Base-by-base conservation (phyloP, 2,329 filamentous ascomycete species). In the Colletotrichum cordylinicola region DNA sequence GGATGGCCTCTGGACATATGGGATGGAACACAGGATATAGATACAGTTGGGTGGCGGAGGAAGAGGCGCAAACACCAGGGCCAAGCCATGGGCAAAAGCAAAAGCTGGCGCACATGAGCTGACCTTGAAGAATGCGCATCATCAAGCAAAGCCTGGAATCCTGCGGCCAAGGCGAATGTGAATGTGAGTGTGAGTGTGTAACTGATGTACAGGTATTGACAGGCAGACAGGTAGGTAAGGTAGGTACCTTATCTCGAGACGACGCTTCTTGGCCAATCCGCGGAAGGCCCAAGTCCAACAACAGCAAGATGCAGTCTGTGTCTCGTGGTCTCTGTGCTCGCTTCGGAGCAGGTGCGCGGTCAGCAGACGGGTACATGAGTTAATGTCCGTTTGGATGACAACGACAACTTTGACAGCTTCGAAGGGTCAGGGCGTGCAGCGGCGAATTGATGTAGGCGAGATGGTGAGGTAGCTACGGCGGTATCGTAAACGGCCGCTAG, bases 111-210 rank as follows among this genome's bases (percentile, higher is more conserved):
- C 68, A 35, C 10, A 29, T 65, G 71, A 74, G 66, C 58, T 60
- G 67, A 52, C 67, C n/a, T 48, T 70, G 73, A 67, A 75, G 55
- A 75, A 72, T 75, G 52, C 31, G 52, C 64, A 39, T 37, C 52
- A 21, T 64, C 48, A 31, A 62, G 37, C n/a, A 18, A n/a, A 33
- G 39, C 24, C 31, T 60, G 67, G 33, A 61, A 60, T 43, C 33
- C 48, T 37, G 65, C 12, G 18, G 18, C 12, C 60, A 35, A 24
- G 16, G 15, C 33, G 13, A 31, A 21, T 8, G 39, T 43, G 39
- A 43, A n/a, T 10, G 39, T n/a, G 39, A 43, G 39, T 10, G 39
- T n/a, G 39, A 43, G 39, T 43, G 39, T 43, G 39, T 43, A 43
- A 43, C 39, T n/a, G 39, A 43, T 43, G 39, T 43, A n/a, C 39